Base-by-base conservation (phyloP, 805 yeast species). In the Groenewaldozyma tartarivorans region DNA sequence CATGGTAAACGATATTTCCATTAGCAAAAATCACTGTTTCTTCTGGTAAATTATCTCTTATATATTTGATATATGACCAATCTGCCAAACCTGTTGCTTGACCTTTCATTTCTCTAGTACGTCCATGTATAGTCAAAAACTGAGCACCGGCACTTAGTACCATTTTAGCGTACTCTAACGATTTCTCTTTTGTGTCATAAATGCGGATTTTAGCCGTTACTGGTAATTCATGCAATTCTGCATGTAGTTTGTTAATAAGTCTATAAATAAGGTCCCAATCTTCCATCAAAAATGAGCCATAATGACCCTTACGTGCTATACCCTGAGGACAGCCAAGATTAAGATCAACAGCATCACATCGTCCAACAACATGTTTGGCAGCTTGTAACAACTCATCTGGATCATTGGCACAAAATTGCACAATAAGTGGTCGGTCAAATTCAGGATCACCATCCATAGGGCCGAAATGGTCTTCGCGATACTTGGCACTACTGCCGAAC, bases 321-420 rank as follows among this genome's bases (percentile, higher is more conserved):
- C 96, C 96, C 61, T 92, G 99, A 0, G 99, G 99, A 61, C 99
- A 92, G 0, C 99, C 99, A 43, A 92, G 68, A 55, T 92, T 92
- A 50, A 92, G 70, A 62, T 92, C 98, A 20, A 92, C 94, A 0
- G 96, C 98, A 63, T 90, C 97, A 61, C 97, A 90, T 46, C 75
- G 69, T 39, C 79, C 83, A 43, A 79, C 84, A 2, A 92, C 94
- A 19, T 68, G 66, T 50, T 73, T 71, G 1, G 97, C 97, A 2
- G 98, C 97, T 35, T 69, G 59, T 11, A 92, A 62, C 20, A 92
- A 66, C 51, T 75, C 77, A 4, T 86, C 94, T 0, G 96, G 90
- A 52, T 92, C 94, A 59, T 92, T 92, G 4, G 96, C 97, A 60
- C 97, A 92, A 55, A 92, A 92, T 61, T 92, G 99, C 0, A 88